phyloP scores from a whole-genome alignment of 2,329 filamentous ascomycete species.

The Myriosclerotinia scirpicola region DNA sequence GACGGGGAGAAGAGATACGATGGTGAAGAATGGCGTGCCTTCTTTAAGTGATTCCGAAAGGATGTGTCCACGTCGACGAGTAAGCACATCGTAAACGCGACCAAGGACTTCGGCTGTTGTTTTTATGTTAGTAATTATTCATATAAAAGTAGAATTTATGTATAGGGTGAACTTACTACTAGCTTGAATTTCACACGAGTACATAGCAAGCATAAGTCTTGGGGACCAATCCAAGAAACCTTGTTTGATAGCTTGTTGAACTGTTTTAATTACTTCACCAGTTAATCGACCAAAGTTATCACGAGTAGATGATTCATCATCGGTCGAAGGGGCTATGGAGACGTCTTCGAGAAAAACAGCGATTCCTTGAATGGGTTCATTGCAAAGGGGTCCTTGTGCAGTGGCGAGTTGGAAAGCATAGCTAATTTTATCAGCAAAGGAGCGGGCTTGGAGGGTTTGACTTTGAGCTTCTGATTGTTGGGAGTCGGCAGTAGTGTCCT shows the following conservation, averaged over 20 bases:
- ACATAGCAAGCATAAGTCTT: conserved; percentile 95
- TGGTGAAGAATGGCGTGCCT: conserved; percentile 94
- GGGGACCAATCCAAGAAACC: conserved; percentile 96
- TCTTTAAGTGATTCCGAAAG: conserved; percentile 90
- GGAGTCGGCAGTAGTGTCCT: conserved; percentile 34
- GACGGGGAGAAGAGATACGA: conserved; percentile 82
- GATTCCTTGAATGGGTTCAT: conserved; percentile 89
- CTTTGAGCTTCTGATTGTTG: conserved; percentile 47
- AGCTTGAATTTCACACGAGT: conserved; percentile 95
- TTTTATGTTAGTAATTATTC: conserved; percentile 26
- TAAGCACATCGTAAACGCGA: conserved; percentile 96
- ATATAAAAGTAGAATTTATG: neutral
- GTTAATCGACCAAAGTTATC: conserved; percentile 78
- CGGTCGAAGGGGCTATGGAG: conserved; percentile 55
- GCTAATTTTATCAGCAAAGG: conserved; percentile 85
- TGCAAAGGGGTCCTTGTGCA: conserved; percentile 83
- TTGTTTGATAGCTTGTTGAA: conserved; percentile 77
- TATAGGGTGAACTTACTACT: conserved; percentile 60
- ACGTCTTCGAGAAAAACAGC: conserved; percentile 88
- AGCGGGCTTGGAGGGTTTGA: conserved; percentile 53
- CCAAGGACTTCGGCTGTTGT: conserved; percentile 80
- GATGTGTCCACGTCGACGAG: conserved; percentile 84
- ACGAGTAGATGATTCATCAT: conserved; percentile 54
- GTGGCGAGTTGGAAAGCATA: conserved; percentile 95
- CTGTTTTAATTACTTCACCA: conserved; percentile 87